phyloP scores from a whole-genome alignment of 768 basidiomycete genomes.

The Boletus vermiculosoides region DNA sequence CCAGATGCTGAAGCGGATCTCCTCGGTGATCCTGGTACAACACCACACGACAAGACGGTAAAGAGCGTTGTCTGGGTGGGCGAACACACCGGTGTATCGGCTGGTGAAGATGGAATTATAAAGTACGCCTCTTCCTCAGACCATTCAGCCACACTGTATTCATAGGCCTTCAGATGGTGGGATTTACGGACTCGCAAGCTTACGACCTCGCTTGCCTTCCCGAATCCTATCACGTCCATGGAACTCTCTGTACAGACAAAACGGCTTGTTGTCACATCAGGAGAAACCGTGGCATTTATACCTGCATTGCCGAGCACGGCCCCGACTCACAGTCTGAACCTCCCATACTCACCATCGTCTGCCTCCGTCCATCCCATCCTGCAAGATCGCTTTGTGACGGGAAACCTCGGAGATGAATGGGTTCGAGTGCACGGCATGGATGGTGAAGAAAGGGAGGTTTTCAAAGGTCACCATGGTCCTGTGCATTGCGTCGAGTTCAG shows the following conservation, averaged over 20 bases:
- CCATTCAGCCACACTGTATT: constrained; percentile 1
- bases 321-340: constrained; percentile 70
- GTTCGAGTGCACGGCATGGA: constrained; percentile 89
- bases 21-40: constrained; percentile 56
- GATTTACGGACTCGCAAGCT: constrained; percentile 79
- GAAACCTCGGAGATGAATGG: constrained; percentile 91
- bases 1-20: constrained; percentile 88
- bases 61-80: constrained; percentile 95
- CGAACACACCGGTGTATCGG: constrained; percentile 82
- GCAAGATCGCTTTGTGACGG: constrained; percentile 90
- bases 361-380: constrained; percentile 91
- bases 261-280: constrained; percentile 86
- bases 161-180: constrained; percentile 77
- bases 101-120: constrained; percentile 88
- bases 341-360: constrained; percentile 87
- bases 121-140: constrained; percentile 52
- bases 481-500: constrained; percentile 93
- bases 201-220: constrained; percentile 68
- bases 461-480: constrained; percentile 97
- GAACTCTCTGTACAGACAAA: constrained; percentile 82
- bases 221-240: constrained; percentile 88
- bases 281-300: constrained; percentile 90
- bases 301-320: constrained; percentile 63
- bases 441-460: constrained; percentile 86
- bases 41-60: constrained; percentile 83